Evolutionary conservation across 768 basidiomycete genomes (phyloP).

Genomic region (Pholiota molesta): DNA sequence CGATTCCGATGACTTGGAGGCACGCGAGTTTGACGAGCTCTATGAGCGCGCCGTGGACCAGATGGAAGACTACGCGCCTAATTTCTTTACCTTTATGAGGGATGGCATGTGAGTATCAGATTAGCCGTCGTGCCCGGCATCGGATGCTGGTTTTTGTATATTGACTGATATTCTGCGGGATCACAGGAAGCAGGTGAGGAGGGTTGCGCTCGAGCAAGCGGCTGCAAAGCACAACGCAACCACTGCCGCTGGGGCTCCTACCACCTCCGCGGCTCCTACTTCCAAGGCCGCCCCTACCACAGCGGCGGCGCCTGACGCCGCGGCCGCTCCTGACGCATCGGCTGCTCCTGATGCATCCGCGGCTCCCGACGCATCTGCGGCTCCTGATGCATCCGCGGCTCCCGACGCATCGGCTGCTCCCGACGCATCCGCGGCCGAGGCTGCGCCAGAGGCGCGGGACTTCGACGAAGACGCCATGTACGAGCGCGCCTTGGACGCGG

Average conservation of each 20-base stretch:
- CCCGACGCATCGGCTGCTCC: not conserved
- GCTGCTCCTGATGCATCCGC: not conserved
- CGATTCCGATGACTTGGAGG: not conserved
- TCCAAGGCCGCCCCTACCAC: not conserved
- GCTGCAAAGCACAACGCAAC: not conserved
- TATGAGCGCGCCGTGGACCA: constrained; percentile 4
- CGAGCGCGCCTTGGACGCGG: constrained; percentile 1
- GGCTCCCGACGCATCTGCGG: not conserved
- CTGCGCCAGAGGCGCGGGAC: not conserved
- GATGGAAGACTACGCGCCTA: not conserved
- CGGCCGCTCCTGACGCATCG: not conserved
- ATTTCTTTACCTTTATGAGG: constrained; percentile 7
- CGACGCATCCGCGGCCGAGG: not conserved
- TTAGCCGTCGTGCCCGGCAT: not conserved
- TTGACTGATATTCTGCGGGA: not conserved
- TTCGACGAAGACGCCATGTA: constrained; percentile 2
- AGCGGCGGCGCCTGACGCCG: not conserved
- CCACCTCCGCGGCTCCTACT: not conserved
- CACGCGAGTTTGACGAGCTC: constrained; percentile 1
- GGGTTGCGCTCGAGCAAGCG: not conserved
- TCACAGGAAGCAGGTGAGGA: constrained; percentile 2
- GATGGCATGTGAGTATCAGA: constrained; percentile 3
- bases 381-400: not conserved
- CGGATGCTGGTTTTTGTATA: no score
- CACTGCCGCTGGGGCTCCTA: not conserved